Evolutionary conservation across 2,329 filamentous ascomycete genomes (phyloP).

Genomic region (Phyllosticta citribraziliensis): DNA sequence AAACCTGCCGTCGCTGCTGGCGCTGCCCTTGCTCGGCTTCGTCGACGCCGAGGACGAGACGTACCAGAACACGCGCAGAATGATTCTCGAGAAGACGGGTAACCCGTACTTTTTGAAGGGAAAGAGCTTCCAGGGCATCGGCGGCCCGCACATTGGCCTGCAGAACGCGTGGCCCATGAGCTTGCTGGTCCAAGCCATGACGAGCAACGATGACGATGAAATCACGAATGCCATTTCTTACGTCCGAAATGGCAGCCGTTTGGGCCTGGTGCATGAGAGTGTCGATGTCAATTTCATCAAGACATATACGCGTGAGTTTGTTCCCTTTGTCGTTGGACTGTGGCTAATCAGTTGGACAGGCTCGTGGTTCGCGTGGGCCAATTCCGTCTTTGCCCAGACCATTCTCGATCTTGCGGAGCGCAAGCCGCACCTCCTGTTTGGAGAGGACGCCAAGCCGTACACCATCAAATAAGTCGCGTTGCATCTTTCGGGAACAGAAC

Average conservation of each 20-base stretch:
- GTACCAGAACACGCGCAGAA: slow-evolving; percentile 82
- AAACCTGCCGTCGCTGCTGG: slow-evolving; percentile 72
- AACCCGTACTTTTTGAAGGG: slow-evolving; percentile 88
- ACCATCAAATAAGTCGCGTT: slow-evolving; percentile 19
- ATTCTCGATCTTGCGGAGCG: slow-evolving; percentile 80
- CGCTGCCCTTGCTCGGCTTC: slow-evolving; percentile 71
- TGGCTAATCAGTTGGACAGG: slow-evolving; percentile 27
- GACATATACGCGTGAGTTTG: slow-evolving; percentile 62
- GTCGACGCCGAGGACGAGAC: slow-evolving; percentile 52
- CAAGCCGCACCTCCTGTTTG: slow-evolving; percentile 82
- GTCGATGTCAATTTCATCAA: slow-evolving; percentile 65
- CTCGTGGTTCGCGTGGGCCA: slow-evolving; percentile 97
- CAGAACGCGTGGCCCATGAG: slow-evolving; percentile 96
- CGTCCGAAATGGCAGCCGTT: slow-evolving; percentile 63
- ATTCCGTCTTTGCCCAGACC: slow-evolving; percentile 88
- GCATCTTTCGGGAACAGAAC: background rate
- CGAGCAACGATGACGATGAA: slow-evolving; percentile 71
- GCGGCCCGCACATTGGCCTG: slow-evolving; percentile 75
- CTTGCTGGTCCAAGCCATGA: slow-evolving; percentile 82
- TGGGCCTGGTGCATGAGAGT: slow-evolving; percentile 86
- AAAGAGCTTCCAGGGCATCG: slow-evolving; percentile 72
- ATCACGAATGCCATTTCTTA: slow-evolving; percentile 62
- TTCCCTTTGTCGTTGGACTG: background rate
- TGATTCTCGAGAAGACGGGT: slow-evolving; percentile 61
- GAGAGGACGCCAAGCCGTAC: slow-evolving; percentile 51